phyloP scores from a whole-genome alignment of 495 filamentous ascomycete species.

The Aspergillus ellipticus region DNA sequence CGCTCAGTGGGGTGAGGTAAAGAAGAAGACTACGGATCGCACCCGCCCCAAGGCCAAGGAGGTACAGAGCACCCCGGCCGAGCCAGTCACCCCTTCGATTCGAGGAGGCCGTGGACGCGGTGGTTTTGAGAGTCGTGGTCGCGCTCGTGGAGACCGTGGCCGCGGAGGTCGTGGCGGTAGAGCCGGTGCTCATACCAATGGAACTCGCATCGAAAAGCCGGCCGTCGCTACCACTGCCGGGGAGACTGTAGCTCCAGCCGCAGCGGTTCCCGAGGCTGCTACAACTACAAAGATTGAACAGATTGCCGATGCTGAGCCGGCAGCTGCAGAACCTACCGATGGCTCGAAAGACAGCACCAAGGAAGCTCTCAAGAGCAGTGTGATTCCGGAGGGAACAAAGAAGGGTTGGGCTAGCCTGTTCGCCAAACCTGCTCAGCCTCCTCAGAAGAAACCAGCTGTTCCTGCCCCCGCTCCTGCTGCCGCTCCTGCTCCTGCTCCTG shows the following conservation, averaged over 20 bases:
- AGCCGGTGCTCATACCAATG: slow-evolving; percentile 54
- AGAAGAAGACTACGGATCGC: slow-evolving; percentile 84
- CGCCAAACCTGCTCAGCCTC: slow-evolving; percentile 43
- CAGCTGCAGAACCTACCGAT: slow-evolving; percentile 24
- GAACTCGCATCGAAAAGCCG: slow-evolving; percentile 42
- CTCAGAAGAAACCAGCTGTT: slow-evolving; percentile 32
- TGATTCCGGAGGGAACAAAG: slow-evolving; percentile 48
- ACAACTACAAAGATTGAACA: slow-evolving; percentile 21
- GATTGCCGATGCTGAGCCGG: slow-evolving; percentile 28
- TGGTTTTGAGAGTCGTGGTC: slow-evolving; percentile 62
- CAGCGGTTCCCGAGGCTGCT: slow-evolving; percentile 43
- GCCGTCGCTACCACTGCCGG: slow-evolving; percentile 40
- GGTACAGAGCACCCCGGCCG: slow-evolving; percentile 49
- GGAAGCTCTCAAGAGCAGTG: slow-evolving; percentile 32
- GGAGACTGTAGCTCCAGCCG: slow-evolving; percentile 22
- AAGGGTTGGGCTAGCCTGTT: slow-evolving; percentile 65
- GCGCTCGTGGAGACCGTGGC: slow-evolving; percentile 70
- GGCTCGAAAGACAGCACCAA: slow-evolving; percentile 26
- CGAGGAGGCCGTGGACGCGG: slow-evolving; percentile 66
- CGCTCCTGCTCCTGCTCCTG: slow-evolving; percentile 29
- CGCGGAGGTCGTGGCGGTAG: slow-evolving; percentile 73
- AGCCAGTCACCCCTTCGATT: slow-evolving; percentile 40
- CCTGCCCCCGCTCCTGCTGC: slow-evolving; percentile 25
- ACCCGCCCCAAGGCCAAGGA: slow-evolving; percentile 82
- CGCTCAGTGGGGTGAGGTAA: slow-evolving; percentile 92